These are phyloP conservation scores for Paraphysoderma sedebokerense DNA, from an alignment of 371 early-diverging fungal species.

Conservation along the genomic window DNA sequence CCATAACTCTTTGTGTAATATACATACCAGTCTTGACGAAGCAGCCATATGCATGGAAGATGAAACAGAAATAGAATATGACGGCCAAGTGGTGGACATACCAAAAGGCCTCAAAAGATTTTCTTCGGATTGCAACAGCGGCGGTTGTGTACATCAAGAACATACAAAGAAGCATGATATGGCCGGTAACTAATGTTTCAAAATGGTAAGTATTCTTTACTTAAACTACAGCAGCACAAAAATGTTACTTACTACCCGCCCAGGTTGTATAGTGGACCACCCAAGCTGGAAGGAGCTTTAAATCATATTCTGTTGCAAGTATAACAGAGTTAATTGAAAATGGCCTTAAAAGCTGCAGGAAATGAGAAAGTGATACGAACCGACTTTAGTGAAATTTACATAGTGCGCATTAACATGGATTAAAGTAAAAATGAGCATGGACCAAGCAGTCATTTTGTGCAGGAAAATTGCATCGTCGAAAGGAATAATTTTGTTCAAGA, in stretches of 20 bases:
- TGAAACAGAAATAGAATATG: constrained; percentile 30
- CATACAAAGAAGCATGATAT: constrained; percentile 38
- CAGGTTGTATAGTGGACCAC: constrained; percentile 22
- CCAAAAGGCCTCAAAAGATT: constrained; percentile 52
- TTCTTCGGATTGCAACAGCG: constrained; percentile 24
- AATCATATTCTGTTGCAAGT: too few species aligned
- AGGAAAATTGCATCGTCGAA: constrained; percentile 52
- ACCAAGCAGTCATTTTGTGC: constrained; percentile 44
- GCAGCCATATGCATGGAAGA: constrained; percentile 45
- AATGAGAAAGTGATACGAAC: too few species aligned
- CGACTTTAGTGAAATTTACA: constrained; percentile 24
- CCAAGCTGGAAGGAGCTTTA: constrained; percentile 8
- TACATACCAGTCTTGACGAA: constrained; percentile 33
- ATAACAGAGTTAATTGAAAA: too few species aligned
- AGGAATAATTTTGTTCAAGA: constrained; percentile 30
- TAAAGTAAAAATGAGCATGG: constrained; percentile 32
- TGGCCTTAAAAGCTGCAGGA: too few species aligned
- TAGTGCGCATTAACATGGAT: constrained; percentile 40
- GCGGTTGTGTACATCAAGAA: constrained; percentile 39
- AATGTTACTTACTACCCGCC: too few species aligned
- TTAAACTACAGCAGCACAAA: too few species aligned
- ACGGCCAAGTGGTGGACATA: constrained; percentile 53
- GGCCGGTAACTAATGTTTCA: constrained; percentile 52
- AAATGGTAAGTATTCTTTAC: too few species aligned
- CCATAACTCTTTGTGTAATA: too few species aligned